Evolutionary conservation across 2,329 filamentous ascomycete genomes (phyloP).

Genomic region (Esteya vermicola): DNA sequence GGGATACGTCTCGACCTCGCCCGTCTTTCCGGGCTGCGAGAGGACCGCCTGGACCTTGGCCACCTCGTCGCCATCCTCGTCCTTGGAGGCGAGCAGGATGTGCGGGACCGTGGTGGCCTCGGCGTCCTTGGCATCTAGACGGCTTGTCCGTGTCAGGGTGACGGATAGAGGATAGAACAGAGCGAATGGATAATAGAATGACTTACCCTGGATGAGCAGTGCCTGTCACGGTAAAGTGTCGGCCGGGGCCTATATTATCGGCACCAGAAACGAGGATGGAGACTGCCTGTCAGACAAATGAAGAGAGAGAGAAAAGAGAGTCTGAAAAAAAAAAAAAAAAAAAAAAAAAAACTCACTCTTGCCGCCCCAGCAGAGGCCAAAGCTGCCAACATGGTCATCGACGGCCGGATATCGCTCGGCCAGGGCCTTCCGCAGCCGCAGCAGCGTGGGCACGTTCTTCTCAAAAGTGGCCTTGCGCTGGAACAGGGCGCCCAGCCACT

Average conservation of each 20-base stretch:
- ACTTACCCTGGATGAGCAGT: slow-evolving; percentile 18
- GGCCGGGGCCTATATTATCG: slow-evolving; percentile 19
- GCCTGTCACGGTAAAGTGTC: slow-evolving; percentile 21
- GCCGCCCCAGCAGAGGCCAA: slow-evolving; percentile 37
- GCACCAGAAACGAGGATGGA: slow-evolving; percentile 21
- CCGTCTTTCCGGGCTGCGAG: slow-evolving; percentile 21
- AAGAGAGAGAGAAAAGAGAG: no score
- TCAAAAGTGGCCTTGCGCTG: slow-evolving; percentile 15
- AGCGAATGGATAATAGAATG: background rate
- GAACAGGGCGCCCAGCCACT: slow-evolving; percentile 4
- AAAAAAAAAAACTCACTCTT: slow-evolving; percentile 18
- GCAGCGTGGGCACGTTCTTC: slow-evolving; percentile 16
- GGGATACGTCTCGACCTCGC: slow-evolving; percentile 32
- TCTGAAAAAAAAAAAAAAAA: background rate
- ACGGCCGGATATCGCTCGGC: slow-evolving; percentile 20
- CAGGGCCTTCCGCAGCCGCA: slow-evolving; percentile 17
- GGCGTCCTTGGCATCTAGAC: slow-evolving; percentile 25
- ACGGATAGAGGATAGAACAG: background rate
- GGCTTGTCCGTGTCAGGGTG: slow-evolving; percentile 9
- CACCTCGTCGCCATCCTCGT: slow-evolving; percentile 29
- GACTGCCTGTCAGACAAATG: slow-evolving; percentile 9
- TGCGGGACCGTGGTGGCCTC: slow-evolving; percentile 29
- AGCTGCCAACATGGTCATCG: slow-evolving; percentile 24
- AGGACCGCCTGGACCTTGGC: slow-evolving; percentile 28
- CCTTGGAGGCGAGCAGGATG: slow-evolving; percentile 33